A percentile compares a stretch with the other conserved stretches of the same genome.
phyloP scores from a whole-genome alignment of 331 rosid genomes.

The Stylosanthes scabra region DNA sequence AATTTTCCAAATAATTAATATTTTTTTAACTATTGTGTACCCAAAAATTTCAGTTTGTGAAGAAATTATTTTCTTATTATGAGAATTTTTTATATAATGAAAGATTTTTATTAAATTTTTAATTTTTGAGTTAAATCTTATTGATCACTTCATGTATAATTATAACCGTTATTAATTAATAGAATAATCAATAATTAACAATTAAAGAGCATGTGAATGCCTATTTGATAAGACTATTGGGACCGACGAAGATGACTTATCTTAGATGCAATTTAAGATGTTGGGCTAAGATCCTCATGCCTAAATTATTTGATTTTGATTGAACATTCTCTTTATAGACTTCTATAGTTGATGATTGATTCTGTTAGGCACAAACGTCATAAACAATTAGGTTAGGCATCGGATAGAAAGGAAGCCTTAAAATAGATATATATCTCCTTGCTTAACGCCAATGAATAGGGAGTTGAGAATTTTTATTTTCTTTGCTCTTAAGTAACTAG shows the following conservation, averaged over 20 bases:
- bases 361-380: neutral
- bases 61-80: too few species aligned
- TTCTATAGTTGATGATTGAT: constrained; percentile 1
- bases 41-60: neutral
- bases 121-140: too few species aligned
- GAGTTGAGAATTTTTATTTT: neutral
- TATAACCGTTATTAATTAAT: neutral
- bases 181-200: too few species aligned
- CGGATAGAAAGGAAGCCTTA: neutral
- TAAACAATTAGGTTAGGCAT: neutral
- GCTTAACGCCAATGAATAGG: neutral
- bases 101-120: too few species aligned
- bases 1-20: too few species aligned
- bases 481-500: neutral
- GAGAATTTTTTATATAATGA: too few species aligned
- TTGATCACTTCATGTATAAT: too few species aligned
- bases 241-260: constrained; percentile 8
- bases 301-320: constrained; percentile 26
- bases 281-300: constrained; percentile 26
- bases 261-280: neutral
- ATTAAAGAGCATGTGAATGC: neutral
- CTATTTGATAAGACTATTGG: neutral
- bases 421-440: neutral
- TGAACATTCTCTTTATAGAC: constrained; percentile 7
- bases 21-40: neutral